Evolutionary conservation across 345 rosid genomes (phyloP), one percentile per base, ranked within the genome.

Genomic region (Syzygium grande): DNA sequence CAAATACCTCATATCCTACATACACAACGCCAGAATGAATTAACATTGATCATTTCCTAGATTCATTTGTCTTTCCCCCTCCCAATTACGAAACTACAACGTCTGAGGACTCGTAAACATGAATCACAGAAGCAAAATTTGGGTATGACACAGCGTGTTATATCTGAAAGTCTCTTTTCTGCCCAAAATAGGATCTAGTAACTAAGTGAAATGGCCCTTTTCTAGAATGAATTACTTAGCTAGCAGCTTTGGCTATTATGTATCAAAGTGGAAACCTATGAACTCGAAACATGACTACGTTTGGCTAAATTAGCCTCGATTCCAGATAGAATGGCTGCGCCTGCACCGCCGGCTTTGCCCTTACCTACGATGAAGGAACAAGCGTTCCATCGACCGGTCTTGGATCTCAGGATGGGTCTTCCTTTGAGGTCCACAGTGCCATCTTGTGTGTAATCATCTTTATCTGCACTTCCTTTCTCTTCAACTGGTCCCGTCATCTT

Each of bases 1-100:
- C 98, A 84, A 94, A 94, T 85, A 92, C 90, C 88, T 94, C 95
- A 85, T 94, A 94, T 56, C 90, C 98, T 95, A 51, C 85, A 80
- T 23, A 5, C 17, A 27, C 30, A 54, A 15, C 9, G 3, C 1
- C 11, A 51, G 21, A 41, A 17, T 4, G 51, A 79, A n/a, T 61
- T 7, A 61, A 16, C 49, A 9, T 73, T 7, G 80, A 73, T 34
- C 49, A 34, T 10, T 10, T 73, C 14, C 2, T 73, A 0, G 25
- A 73, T 41, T 73, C 7, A 10, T 73, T 9, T 38, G 27, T 73
- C 49, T 73, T 38, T 17, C 13, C 79, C 7, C 46, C 12, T 16
- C 46, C 43, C 17, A 19, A 46, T 68, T 7, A 17, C 23, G 79
- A 73, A 73, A 34, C 21, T 19, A 11, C 25, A 9, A 9, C 46